Conservation (phyloP, 2,329 filamentous ascomycete genomes). For the Didymella lethalis region DNA sequence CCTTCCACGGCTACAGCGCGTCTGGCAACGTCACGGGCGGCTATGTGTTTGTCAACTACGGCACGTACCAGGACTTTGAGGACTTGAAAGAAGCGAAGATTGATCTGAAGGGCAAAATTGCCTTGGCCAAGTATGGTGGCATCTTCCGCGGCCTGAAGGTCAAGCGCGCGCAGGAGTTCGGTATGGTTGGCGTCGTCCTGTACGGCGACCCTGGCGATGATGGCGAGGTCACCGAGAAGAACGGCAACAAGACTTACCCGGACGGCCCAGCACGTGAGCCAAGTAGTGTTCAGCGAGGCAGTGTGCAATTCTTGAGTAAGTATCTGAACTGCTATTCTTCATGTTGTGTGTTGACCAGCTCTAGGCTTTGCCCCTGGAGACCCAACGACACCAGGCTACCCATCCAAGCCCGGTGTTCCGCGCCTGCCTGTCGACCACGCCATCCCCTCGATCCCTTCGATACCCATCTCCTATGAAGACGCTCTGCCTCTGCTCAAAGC, state of each 20-base stretch:
- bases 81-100: constrained; percentile 79
- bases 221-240: constrained; percentile 78
- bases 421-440: constrained; percentile 73
- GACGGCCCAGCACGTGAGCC: constrained; percentile 86
- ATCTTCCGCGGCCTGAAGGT: constrained; percentile 92
- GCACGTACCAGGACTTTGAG: constrained; percentile 84
- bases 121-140: constrained; percentile 82
- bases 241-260: constrained; percentile 81
- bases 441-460: constrained; percentile 85
- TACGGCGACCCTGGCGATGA: constrained; percentile 93
- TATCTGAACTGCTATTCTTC: neutral
- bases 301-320: constrained; percentile 68
- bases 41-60: constrained; percentile 91
- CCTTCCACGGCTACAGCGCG: constrained; percentile 94
- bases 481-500: constrained; percentile 87
- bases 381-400: constrained; percentile 92
- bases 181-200: constrained; percentile 84
- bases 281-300: constrained; percentile 88
- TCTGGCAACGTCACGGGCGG: constrained; percentile 88
- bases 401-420: constrained; percentile 87
- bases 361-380: constrained; percentile 70
- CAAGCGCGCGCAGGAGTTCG: constrained; percentile 88
- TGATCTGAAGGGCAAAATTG: constrained; percentile 82
- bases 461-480: constrained; percentile 89
- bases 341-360: constrained; percentile 22